Evolutionary conservation across 1,284 basidiomycete species (phyloP).

Genomic region (Fomitopsis pinicola): DNA sequence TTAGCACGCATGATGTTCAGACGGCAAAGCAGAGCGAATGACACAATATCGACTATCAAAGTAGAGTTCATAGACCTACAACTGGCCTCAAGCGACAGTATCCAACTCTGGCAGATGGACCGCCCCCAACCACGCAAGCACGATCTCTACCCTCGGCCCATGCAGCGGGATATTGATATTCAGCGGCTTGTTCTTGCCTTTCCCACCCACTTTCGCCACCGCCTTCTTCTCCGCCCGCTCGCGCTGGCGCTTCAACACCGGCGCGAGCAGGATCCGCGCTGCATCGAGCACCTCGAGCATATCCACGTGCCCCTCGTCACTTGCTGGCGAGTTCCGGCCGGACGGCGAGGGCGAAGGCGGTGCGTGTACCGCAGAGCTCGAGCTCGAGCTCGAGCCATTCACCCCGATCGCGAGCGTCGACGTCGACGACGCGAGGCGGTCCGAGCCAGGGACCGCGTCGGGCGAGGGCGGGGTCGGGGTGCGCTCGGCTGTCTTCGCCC

Average conservation of each 20-base stretch:
- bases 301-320: constrained; percentile 24
- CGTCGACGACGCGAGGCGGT: constrained; percentile 18
- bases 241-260: constrained; percentile 55
- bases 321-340: constrained; percentile 13
- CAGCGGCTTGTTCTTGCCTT: constrained; percentile 48
- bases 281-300: constrained; percentile 52
- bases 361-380: constrained; percentile 13
- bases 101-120: constrained; percentile 73
- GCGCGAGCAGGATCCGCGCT: constrained; percentile 63
- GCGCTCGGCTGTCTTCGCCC: constrained; percentile 23
- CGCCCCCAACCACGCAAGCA: constrained; percentile 76
- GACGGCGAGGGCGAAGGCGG: constrained; percentile 14
- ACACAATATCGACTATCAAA: no score
- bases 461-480: constrained; percentile 20
- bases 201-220: constrained; percentile 41
- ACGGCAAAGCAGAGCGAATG: no score
- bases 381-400: constrained; percentile 24
- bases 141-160: constrained; percentile 76
- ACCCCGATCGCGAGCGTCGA: constrained; percentile 15
- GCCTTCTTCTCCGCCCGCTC: constrained; percentile 47
- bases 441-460: constrained; percentile 10
- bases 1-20: no score
- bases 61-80: no score
- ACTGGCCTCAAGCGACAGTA: constrained; percentile 33
- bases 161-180: constrained; percentile 78